Percentiles rank a stretch among this genome's conserved stretches.
Conservation (phyloP, 2,329 filamentous ascomycete species). For the Cercospora zeae-maydis region DNA sequence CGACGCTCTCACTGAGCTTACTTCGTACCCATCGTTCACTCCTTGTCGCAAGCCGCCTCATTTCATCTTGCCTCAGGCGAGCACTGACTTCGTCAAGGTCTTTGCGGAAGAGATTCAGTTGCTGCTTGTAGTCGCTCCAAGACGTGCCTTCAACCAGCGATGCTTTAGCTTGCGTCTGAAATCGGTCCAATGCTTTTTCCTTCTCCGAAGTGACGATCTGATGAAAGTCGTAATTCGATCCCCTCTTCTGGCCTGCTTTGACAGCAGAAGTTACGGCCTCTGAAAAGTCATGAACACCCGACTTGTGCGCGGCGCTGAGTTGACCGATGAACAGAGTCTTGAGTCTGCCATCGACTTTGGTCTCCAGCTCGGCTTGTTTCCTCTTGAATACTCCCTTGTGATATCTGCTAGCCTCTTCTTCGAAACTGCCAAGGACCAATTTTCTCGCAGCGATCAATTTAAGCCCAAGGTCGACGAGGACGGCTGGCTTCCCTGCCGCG, state of each 20-base stretch:
- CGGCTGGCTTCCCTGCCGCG: conserved; percentile 66
- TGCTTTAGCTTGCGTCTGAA: conserved; percentile 70
- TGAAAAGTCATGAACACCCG: conserved; percentile 76
- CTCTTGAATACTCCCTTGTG: conserved; percentile 91
- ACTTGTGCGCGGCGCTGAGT: conserved; percentile 81
- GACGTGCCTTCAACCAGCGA: conserved; percentile 72
- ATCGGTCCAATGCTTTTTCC: conserved; percentile 67
- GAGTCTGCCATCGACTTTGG: conserved; percentile 81
- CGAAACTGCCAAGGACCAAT: conserved; percentile 77
- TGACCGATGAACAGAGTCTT: conserved; percentile 89
- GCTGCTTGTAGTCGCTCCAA: conserved; percentile 84
- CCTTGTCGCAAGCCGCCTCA: conserved; percentile 84
- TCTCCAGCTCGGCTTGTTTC: conserved; percentile 79
- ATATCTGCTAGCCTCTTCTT: conserved; percentile 85
- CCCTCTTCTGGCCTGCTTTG: conserved; percentile 89
- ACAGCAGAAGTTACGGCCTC: conserved; percentile 83
- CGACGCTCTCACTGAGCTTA: conserved; percentile 79
- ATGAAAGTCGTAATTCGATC: conserved; percentile 87
- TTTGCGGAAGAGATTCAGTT: conserved; percentile 76
- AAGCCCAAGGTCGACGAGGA: conserved; percentile 71
- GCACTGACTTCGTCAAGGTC: conserved; percentile 86
- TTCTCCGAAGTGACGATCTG: conserved; percentile 87
- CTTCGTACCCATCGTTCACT: conserved; percentile 93
- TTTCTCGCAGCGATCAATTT: conserved; percentile 69
- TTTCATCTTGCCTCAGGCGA: conserved; percentile 86